phyloP scores from a whole-genome alignment of 441 rosid species.

The Euphorbia celastroides region DNA sequence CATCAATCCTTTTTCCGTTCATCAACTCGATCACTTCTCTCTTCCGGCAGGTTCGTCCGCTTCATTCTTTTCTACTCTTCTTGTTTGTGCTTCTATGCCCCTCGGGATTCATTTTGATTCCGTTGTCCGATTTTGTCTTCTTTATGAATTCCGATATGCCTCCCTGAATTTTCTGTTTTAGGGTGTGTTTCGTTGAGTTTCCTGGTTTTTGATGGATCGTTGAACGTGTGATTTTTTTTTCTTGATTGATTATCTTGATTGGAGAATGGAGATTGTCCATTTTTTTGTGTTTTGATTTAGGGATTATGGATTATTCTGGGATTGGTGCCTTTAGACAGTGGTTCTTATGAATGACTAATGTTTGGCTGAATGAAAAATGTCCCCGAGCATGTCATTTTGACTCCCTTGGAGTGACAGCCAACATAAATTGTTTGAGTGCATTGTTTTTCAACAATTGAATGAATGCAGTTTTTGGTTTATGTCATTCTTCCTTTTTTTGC shows the following conservation, averaged over 20 bases:
- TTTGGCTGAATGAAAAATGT: neutral
- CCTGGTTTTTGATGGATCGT: constrained; percentile 3
- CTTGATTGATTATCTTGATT: neutral
- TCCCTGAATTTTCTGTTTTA: neutral
- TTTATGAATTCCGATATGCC: neutral
- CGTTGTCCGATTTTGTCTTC: neutral
- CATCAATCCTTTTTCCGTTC: constrained; percentile 4
- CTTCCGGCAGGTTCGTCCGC: constrained; percentile 14
- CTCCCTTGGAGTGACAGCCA: neutral
- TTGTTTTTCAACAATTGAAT: neutral
- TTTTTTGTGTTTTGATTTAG: neutral
- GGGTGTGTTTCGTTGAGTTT: neutral
- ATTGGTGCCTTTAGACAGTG: constrained; percentile 1
- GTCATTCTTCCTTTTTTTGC: neutral
- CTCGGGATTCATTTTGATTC: neutral
- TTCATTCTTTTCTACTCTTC: constrained; percentile 2
- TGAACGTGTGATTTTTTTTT: neutral
- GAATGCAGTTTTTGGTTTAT: neutral
- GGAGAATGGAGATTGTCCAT: neutral
- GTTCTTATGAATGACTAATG: neutral
- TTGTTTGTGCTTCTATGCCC: neutral
- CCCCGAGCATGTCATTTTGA: neutral
- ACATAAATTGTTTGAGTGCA: neutral
- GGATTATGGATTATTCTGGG: neutral
- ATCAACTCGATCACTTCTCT: constrained; percentile 16